A percentile compares a stretch with the other conserved stretches of the same genome.
phyloP scores from a whole-genome alignment of 805 yeast genomes.

The Candida fluviatilis region DNA sequence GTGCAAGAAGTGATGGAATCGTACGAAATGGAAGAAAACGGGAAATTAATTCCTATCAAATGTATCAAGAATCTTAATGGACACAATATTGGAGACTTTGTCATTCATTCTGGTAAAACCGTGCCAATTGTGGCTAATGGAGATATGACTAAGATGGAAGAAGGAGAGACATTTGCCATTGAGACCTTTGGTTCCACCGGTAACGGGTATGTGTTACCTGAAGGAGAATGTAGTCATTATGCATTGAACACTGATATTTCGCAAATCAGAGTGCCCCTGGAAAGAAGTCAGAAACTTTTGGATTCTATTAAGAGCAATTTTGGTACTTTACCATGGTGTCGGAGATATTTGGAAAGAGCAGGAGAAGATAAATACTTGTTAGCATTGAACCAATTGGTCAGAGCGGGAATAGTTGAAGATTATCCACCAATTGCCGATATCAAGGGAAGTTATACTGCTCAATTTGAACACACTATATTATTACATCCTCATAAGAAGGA shows the following conservation, averaged over 20 bases:
- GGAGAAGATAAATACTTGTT: slow-evolving; percentile 90
- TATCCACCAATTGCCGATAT: slow-evolving; percentile 89
- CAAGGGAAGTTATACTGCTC: slow-evolving; percentile 90
- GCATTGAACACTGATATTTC: slow-evolving; percentile 53
- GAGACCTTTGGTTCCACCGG: slow-evolving; percentile 99
- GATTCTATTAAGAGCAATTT: slow-evolving; percentile 72
- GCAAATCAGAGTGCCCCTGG: slow-evolving; percentile 44
- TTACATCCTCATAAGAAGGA: slow-evolving; percentile 91
- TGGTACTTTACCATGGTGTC: slow-evolving; percentile 95
- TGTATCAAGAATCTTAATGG: slow-evolving; percentile 92
- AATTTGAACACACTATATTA: slow-evolving; percentile 89
- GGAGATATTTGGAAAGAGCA: slow-evolving; percentile 84
- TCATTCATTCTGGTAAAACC: slow-evolving; percentile 91
- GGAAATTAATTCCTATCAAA: slow-evolving; percentile 79
- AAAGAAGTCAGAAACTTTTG: slow-evolving; percentile 66
- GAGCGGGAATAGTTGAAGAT: slow-evolving; percentile 83
- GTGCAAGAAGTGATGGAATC: slow-evolving; percentile 97
- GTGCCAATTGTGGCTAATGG: slow-evolving; percentile 95
- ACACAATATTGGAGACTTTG: slow-evolving; percentile 80
- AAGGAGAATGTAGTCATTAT: slow-evolving; percentile 95
- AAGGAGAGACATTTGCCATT: slow-evolving; percentile 96
- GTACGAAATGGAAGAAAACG: slow-evolving; percentile 87
- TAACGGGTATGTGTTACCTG: slow-evolving; percentile 76
- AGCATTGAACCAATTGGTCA: slow-evolving; percentile 81
- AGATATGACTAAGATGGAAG: slow-evolving; percentile 97